phyloP scores from a whole-genome alignment of 371 early-diverging fungal genomes.

The Circinella minor region DNA sequence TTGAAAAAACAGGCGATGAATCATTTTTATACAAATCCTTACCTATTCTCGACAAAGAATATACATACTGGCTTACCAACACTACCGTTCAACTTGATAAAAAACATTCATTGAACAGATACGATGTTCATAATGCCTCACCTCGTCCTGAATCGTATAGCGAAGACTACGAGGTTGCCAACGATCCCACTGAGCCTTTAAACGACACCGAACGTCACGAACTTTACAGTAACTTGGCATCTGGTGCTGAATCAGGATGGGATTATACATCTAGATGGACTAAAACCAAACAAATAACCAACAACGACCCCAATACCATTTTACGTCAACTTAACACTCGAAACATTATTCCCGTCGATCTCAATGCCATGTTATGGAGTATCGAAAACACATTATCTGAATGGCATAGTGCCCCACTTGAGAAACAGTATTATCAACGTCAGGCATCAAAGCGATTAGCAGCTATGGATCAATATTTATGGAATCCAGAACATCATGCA shows the following conservation, averaged over 20 bases:
- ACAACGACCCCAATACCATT: conserved; percentile 27
- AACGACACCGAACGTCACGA: conserved; percentile 28
- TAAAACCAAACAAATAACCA: conserved; percentile 30
- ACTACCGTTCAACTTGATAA: conserved; percentile 40
- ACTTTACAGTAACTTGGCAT: conserved; percentile 73
- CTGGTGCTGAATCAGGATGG: conserved; percentile 92
- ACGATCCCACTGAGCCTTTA: conserved; percentile 30
- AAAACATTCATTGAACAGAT: conserved; percentile 54
- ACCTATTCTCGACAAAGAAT: conserved; percentile 69
- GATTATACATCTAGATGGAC: conserved; percentile 86
- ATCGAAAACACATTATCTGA: conserved; percentile 67
- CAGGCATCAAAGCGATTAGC: conserved; percentile 42
- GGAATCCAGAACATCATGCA: conserved; percentile 44
- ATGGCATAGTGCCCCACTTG: conserved; percentile 43
- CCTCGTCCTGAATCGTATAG: conserved; percentile 86
- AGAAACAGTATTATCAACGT: conserved; percentile 32
- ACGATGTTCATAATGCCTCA: conserved; percentile 52
- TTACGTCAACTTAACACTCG: conserved; percentile 61
- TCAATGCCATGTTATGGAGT: conserved; percentile 83
- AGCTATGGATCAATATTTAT: conserved; percentile 57
- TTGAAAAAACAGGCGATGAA: conserved; percentile 58
- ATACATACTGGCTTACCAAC: conserved; percentile 69
- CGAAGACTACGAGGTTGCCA: conserved; percentile 69
- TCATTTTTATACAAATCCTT: conserved; percentile 55
- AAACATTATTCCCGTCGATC: conserved; percentile 82